A percentile compares a stretch with the other conserved stretches of the same genome.
phyloP scores from a whole-genome alignment of 306 rosid species.

The Quillaja saponaria region DNA sequence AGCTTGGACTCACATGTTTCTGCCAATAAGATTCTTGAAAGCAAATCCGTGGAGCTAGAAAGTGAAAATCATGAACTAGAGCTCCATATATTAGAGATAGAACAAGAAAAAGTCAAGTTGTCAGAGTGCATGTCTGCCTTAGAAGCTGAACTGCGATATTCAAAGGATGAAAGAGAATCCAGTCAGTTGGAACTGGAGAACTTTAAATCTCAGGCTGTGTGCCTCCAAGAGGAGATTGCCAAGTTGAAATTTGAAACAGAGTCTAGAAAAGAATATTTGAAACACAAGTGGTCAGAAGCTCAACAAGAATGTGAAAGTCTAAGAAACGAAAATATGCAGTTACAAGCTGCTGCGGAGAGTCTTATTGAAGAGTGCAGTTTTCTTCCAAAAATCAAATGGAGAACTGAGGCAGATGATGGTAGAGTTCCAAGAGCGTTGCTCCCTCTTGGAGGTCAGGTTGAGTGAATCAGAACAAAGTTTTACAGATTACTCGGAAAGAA shows the following conservation, averaged over 20 bases:
- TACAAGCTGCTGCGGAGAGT: slow-evolving; percentile 39
- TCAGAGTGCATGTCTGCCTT: slow-evolving; percentile 41
- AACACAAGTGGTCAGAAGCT: slow-evolving; percentile 41
- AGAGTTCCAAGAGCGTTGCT: slow-evolving; percentile 44
- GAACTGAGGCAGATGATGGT: slow-evolving; percentile 44
- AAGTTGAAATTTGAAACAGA: slow-evolving; percentile 41
- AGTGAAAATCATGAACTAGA: slow-evolving; percentile 41
- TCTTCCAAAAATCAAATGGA: slow-evolving; percentile 42
- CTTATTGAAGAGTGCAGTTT: slow-evolving; percentile 38
- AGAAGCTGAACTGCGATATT: slow-evolving; percentile 49
- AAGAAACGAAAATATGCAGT: slow-evolving; percentile 30
- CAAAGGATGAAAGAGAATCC: slow-evolving; percentile 46
- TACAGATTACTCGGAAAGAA: slow-evolving; percentile 40
- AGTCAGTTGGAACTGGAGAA: slow-evolving; percentile 45
- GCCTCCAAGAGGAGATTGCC: slow-evolving; percentile 45
- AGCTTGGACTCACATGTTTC: slow-evolving; percentile 28
- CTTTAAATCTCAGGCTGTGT: slow-evolving; percentile 36
- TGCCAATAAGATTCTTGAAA: slow-evolving; percentile 19
- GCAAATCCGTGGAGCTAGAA: slow-evolving; percentile 15
- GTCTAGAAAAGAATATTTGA: too few species aligned
- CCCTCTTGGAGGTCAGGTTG: slow-evolving; percentile 44
- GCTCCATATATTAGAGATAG: slow-evolving; percentile 39
- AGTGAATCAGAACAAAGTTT: slow-evolving; percentile 44
- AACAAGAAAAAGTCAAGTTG: slow-evolving; percentile 51
- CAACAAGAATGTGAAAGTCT: slow-evolving; percentile 43